Conservation (phyloP, 169 alveolate genomes). For the Babesia sp. region DNA sequence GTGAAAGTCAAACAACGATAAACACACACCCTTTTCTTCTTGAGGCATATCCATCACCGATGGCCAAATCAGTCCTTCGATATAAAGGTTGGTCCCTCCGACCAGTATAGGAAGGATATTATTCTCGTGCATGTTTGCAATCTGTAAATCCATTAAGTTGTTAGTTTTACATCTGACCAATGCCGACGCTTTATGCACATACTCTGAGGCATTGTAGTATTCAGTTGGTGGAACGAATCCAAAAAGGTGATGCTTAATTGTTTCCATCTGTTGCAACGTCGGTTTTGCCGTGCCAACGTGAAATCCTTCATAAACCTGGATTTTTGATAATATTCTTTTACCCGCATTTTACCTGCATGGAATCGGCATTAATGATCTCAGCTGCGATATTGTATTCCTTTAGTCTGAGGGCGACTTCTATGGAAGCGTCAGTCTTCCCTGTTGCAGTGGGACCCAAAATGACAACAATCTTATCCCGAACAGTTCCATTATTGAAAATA, state of each 20-base stretch:
- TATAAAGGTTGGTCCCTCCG: slow-evolving; percentile 75
- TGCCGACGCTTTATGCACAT: slow-evolving; percentile 44
- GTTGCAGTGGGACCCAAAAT: slow-evolving; percentile 77
- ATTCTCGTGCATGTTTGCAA: slow-evolving; percentile 12
- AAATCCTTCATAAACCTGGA: slow-evolving; percentile 68
- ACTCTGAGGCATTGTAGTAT: slow-evolving; percentile 66
- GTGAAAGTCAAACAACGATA: background rate
- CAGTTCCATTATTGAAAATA: background rate
- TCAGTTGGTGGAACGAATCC: slow-evolving; percentile 61
- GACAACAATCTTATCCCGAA: slow-evolving; percentile 32
- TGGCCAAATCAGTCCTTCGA: slow-evolving; percentile 76
- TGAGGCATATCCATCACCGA: slow-evolving; percentile 51
- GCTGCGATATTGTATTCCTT: slow-evolving; percentile 50
- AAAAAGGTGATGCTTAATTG: slow-evolving; percentile 70
- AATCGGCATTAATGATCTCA: slow-evolving; percentile 75
- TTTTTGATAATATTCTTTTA: background rate
- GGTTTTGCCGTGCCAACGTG: slow-evolving; percentile 74
- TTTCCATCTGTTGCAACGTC: slow-evolving; percentile 58
- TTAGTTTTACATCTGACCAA: slow-evolving; percentile 30
- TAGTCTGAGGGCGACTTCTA: slow-evolving; percentile 65
- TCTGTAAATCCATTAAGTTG: background rate
- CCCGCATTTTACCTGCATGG: slow-evolving; percentile 70
- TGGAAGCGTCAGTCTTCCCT: slow-evolving; percentile 73
- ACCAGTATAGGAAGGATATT: slow-evolving; percentile 64
- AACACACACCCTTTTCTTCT: slow-evolving; percentile 1